Evolutionary conservation across 176 grass and related monocot species (phyloP).

Genomic region (Juncus inflexus): DNA sequence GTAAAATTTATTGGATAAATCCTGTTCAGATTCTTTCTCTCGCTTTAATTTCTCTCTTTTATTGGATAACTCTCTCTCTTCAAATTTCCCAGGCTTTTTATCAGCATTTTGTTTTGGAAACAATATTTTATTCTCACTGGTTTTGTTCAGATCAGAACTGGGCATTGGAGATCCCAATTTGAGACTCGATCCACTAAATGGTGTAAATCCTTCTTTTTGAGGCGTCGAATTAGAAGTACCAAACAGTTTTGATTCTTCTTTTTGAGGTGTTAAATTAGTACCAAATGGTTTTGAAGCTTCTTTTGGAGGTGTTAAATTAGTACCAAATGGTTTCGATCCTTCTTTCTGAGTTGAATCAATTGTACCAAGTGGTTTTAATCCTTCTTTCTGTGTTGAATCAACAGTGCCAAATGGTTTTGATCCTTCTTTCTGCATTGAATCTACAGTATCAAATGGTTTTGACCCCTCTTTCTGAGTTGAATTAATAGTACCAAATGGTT

Average conservation of each 20-base stretch:
- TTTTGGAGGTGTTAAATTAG: conserved; percentile 12
- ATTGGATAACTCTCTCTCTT: conserved; percentile 25
- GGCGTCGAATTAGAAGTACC: conserved; percentile 13
- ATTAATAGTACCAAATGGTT: conserved; percentile 23
- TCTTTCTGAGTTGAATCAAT: conserved; percentile 36
- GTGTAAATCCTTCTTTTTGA: conserved; percentile 27
- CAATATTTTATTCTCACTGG: conserved; percentile 33
- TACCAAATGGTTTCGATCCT: conserved; percentile 36
- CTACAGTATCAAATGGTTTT: conserved; percentile 5
- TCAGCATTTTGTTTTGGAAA: conserved; percentile 31
- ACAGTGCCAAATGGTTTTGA: conserved; percentile 26
- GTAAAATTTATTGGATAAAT: conserved; percentile 71
- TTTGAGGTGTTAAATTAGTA: conserved; percentile 30
- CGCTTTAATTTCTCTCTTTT: conserved; percentile 27
- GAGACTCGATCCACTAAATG: conserved; percentile 26
- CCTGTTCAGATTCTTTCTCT: conserved; percentile 50
- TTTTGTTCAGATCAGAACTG: conserved; percentile 38
- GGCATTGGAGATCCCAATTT: conserved; percentile 42
- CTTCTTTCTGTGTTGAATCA: conserved; percentile 24
- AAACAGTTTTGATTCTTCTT: conserved; percentile 37
- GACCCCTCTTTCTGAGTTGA: conserved; percentile 24
- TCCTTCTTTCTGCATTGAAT: conserved; percentile 42
- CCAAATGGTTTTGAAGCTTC: conserved; percentile 14
- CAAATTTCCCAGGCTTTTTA: conserved; percentile 38
- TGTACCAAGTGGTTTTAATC: neutral